phyloP scores from a whole-genome alignment of 805 yeast genomes.

The Candida morakotiae region DNA sequence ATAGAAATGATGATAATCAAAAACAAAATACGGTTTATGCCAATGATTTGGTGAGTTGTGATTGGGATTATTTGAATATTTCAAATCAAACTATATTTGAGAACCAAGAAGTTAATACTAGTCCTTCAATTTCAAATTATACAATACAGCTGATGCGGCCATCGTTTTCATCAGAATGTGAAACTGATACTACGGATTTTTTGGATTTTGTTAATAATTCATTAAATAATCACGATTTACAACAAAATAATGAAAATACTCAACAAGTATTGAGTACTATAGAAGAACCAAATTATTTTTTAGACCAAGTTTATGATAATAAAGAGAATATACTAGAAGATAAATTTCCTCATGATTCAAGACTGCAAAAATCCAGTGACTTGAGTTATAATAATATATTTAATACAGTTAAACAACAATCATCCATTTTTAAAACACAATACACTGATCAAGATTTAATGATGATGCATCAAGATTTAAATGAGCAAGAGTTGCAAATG shows the following conservation, averaged over 20 bases:
- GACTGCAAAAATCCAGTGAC: not conserved
- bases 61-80: constrained; percentile 4
- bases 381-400: constrained; percentile 1
- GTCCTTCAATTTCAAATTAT: constrained; percentile 7
- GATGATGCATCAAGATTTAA: constrained; percentile 3
- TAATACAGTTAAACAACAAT: not conserved
- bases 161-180: constrained; percentile 9
- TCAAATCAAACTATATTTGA: not conserved
- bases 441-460: constrained; percentile 4
- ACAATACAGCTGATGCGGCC: constrained; percentile 9
- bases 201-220: constrained; percentile 4
- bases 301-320: not conserved
- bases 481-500: constrained; percentile 5
- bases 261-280: not conserved
- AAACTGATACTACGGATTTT: constrained; percentile 9
- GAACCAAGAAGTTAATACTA: constrained; percentile 3
- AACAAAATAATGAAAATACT: not conserved
- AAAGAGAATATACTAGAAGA: constrained; percentile 1
- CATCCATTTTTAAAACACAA: constrained; percentile 5
- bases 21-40: not conserved
- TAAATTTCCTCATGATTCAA: not conserved
- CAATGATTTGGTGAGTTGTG: not conserved
- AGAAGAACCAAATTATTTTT: constrained; percentile 3
- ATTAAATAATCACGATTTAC: not conserved
- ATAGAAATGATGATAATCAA: not conserved